Evolutionary conservation across 192 early-diverging fungal species (phyloP).

Genomic region (Podila clonocystis): DNA sequence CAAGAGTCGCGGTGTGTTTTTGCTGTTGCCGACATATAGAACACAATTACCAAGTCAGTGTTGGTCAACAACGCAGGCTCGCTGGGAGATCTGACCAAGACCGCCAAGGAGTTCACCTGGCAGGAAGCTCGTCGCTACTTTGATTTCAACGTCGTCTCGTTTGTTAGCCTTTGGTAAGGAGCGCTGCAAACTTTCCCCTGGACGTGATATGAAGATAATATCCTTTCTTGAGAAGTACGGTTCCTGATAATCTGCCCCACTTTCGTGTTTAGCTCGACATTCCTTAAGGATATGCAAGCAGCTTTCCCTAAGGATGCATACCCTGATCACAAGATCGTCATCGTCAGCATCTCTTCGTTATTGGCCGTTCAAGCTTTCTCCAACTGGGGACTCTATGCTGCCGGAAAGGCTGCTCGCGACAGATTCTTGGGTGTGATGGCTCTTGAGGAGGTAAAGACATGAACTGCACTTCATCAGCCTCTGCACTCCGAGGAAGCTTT

Average conservation of each 20-base stretch:
- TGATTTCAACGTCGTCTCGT: slow-evolving; percentile 69
- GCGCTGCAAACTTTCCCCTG: neutral
- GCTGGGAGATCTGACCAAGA: slow-evolving; percentile 71
- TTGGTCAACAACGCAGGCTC: slow-evolving; percentile 86
- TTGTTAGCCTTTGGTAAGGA: slow-evolving; percentile 57
- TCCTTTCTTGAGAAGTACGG: neutral
- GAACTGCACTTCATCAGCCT: neutral
- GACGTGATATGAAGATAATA: neutral
- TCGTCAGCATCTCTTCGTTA: slow-evolving; percentile 87
- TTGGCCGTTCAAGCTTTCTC: slow-evolving; percentile 77
- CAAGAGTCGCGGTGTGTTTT: no score
- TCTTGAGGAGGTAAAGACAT: slow-evolving; percentile 60
- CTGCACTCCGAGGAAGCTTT: neutral
- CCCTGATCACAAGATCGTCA: slow-evolving; percentile 37
- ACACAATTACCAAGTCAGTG: slow-evolving; percentile 32
- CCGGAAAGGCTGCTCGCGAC: slow-evolving; percentile 86
- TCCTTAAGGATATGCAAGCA: slow-evolving; percentile 50
- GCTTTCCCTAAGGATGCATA: slow-evolving; percentile 42
- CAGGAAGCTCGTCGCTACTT: slow-evolving; percentile 61
- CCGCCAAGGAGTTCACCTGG: slow-evolving; percentile 58
- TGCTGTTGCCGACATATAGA: neutral
- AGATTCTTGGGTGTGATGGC: slow-evolving; percentile 76
- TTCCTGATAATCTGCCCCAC: neutral
- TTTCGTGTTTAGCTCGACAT: slow-evolving; percentile 41
- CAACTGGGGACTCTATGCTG: slow-evolving; percentile 85